Conservation (phyloP, 441 rosid species). For the Erodium moschatum region DNA sequence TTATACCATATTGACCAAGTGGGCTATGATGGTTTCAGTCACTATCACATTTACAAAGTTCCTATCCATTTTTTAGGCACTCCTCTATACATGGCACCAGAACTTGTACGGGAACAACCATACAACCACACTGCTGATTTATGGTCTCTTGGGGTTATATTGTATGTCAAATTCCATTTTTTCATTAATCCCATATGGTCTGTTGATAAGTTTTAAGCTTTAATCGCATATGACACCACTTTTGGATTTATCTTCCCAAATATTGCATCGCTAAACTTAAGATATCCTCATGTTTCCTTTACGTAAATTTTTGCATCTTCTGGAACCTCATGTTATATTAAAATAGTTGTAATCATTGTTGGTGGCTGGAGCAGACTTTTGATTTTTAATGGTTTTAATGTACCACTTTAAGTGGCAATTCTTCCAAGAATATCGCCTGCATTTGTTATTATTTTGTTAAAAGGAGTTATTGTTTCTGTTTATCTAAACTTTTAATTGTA, state of each 20-base stretch:
- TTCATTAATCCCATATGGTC: not conserved
- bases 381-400: not conserved
- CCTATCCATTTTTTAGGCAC: conserved; percentile 51
- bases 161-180: conserved; percentile 40
- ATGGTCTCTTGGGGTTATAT: conserved; percentile 98
- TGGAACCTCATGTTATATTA: not conserved
- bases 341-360: not conserved
- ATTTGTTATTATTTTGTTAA: not conserved
- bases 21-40: not conserved
- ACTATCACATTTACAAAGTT: not conserved
- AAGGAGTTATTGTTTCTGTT: not conserved
- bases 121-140: conserved; percentile 95
- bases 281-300: conserved; percentile 1
- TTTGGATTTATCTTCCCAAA: not conserved
- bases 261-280: not conserved
- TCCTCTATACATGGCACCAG: conserved; percentile 98
- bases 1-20: not conserved
- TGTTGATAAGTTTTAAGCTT: conserved; percentile 4
- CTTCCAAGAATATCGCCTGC: not conserved
- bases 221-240: not conserved
- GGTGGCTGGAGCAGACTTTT: not conserved
- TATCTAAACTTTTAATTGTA: not conserved
- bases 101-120: conserved; percentile 92
- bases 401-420: not conserved
- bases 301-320: not conserved